A percentile compares a stretch with the other conserved stretches of the same genome.
Conservation (phyloP, 768 basidiomycete genomes). For the Leccinellum albellum region DNA sequence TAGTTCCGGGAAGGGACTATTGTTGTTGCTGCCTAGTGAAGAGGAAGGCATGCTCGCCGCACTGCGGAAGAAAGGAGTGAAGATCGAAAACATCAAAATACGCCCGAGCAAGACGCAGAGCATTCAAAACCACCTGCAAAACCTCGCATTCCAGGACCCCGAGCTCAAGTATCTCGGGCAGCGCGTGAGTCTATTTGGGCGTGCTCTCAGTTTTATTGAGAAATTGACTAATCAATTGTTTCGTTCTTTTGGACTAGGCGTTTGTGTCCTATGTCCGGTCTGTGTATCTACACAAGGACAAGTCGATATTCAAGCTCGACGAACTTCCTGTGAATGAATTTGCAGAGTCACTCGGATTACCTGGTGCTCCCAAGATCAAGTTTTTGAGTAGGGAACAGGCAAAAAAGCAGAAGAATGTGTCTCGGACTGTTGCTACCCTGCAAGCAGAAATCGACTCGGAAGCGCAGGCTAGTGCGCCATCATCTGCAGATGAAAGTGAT, state of each 20-base stretch:
- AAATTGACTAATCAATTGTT: neutral
- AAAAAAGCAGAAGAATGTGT: slow-evolving; percentile 74
- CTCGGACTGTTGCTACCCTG: slow-evolving; percentile 40
- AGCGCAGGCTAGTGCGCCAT: slow-evolving; percentile 5
- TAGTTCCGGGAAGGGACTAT: slow-evolving; percentile 78
- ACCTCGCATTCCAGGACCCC: slow-evolving; percentile 88
- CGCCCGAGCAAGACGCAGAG: slow-evolving; percentile 81
- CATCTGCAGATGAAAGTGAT: slow-evolving; percentile 17
- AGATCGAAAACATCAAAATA: slow-evolving; percentile 79
- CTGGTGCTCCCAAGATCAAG: slow-evolving; percentile 94
- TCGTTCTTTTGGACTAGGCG: slow-evolving; percentile 47
- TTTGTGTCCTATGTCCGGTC: slow-evolving; percentile 96
- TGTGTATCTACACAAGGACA: slow-evolving; percentile 90
- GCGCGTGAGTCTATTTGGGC: slow-evolving; percentile 50
- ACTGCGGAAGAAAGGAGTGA: slow-evolving; percentile 68
- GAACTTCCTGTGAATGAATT: slow-evolving; percentile 80
- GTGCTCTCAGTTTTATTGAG: rapidly evolving
- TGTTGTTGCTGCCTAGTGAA: slow-evolving; percentile 86
- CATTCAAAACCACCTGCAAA: slow-evolving; percentile 86
- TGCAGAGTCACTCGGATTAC: slow-evolving; percentile 87
- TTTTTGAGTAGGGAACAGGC: slow-evolving; percentile 66
- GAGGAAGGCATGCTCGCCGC: slow-evolving; percentile 84
- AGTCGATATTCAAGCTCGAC: slow-evolving; percentile 82
- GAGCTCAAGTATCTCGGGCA: slow-evolving; percentile 98
- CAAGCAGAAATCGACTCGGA: slow-evolving; percentile 30